These are phyloP conservation scores for Nannochloropsis gaditana DNA, from an alignment of 108 stramenopile genomes.

Conservation along the genomic window DNA sequence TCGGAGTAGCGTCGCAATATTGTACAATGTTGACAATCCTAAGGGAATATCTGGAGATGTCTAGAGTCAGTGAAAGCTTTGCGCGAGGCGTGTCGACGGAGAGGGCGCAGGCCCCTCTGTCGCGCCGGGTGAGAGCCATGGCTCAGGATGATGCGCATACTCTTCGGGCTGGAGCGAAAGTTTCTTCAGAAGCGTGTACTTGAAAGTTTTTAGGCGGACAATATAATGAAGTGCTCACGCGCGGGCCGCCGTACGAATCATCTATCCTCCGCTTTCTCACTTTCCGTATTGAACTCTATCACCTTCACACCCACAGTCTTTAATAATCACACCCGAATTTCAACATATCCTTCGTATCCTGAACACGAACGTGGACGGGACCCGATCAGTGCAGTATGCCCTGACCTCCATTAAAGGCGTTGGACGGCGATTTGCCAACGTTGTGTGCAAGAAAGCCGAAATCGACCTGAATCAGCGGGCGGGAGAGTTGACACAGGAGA, in stretches of 20 bases:
- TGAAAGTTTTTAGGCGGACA: too few species aligned
- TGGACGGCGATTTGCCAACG: conserved; percentile 93
- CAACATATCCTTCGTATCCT: conserved; percentile 99
- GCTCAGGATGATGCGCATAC: too few species aligned
- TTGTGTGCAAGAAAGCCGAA: conserved; percentile 99
- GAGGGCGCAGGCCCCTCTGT: too few species aligned
- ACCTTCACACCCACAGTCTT: conserved; percentile 25
- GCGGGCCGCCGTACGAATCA: too few species aligned
- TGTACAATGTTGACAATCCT: too few species aligned
- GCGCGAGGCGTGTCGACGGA: too few species aligned
- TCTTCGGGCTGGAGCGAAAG: too few species aligned
- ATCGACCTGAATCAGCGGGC: conserved; percentile 97
- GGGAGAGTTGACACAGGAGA: conserved; percentile 95
- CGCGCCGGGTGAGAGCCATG: too few species aligned
- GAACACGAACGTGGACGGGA: conserved; percentile 99
- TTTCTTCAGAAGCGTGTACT: too few species aligned
- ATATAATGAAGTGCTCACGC: too few species aligned
- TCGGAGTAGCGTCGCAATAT: not conserved
- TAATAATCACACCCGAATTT: conserved; percentile 74
- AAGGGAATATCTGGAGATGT: too few species aligned
- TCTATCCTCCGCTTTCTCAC: not conserved
- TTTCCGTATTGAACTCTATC: not conserved
- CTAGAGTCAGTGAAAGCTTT: too few species aligned
- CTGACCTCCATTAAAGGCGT: conserved; percentile 97
- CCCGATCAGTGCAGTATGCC: conserved; percentile 95